Evolutionary conservation across 164 flowering plant genomes (phyloP), one percentile per base, ranked within the genome.

Genomic region (Chimonanthus salicifolius): DNA sequence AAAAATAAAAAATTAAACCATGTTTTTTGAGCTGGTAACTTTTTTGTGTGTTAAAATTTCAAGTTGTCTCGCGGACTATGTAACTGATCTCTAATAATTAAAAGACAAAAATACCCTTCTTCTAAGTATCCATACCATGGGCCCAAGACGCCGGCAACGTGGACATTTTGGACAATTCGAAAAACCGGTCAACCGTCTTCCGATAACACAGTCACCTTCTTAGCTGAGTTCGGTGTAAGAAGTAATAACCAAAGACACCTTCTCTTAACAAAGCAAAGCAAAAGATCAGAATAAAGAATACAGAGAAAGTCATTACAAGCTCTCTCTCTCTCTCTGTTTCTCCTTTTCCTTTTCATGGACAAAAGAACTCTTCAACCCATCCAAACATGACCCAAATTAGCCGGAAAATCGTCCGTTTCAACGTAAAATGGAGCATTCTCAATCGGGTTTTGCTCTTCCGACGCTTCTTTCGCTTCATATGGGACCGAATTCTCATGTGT

Each of bases 181-280:
- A 74, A 83, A 67, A 84, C 87, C 84, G 86, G 88, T 89, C 93
- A 89, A 87, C 89, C 75, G 87, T 84, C 75, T 68, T 45, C 80
- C 75, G 46, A 49, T 47, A 8, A 46, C 72, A 18, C 68, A 80
- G 70, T 63, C 77, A 47, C 82, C 76, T 71, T 49, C 73, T 3
- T 60, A 50, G 75, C 69, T 45, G 4, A 10, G 65, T 48, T 71
- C 67, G 68, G 69, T 75, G 51, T 49, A 21, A 6, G 6, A 33
- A 43, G 62, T 3, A 58, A 47, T 47, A 13, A 11, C 9, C 11
- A 58, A 11, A 50, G 47, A 68, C 13, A 20, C 5, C 51, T 3
- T 47, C 8, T 5, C 20, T 15, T 48, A 18, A 20, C 54, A 70
- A 21, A 64, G 20, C 58, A 33, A 63, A 58, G 60, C 50, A 68